Base-by-base conservation (phyloP, 2,329 filamentous ascomycete species). In the Pseudogymnoascus sp. region DNA sequence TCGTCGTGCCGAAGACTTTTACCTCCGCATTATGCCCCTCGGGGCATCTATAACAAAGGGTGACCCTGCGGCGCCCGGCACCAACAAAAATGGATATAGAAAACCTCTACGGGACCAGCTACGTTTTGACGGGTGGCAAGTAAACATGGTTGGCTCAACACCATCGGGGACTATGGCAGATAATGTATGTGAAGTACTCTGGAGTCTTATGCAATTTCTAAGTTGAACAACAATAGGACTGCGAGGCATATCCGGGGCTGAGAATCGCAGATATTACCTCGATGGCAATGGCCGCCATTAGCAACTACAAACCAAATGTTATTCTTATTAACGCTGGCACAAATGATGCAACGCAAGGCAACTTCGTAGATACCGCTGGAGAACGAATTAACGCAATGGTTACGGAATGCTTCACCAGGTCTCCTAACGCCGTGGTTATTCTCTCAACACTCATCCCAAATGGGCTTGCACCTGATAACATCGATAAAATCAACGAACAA, bases 141-240 rank as follows among this genome's bases (percentile, higher is more conserved):
- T 70, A 54, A 65, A 70, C 39, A 70, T 70, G 67, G 68, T 70
- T 25, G 68, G 68, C n/a, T 65, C 41, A 41, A 61, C 61, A 58
- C 37, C 37, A 4, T 39, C 62, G 22, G 68, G 68, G 3, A 54
- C 39, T 25, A 69, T 70, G 67, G 47, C 18, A 9, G 69, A 71
- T 50, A 68, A 70, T 58, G 70, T 69, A 60, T 20, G 66, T 60
- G 22, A 12, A 30, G 7, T 4, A 37, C 25, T 57, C 62, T n/a
- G 62, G 62, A 58, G 47, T n/a, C n/a, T n/a, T n/a, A n/a, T n/a
- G n/a, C n/a, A n/a, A n/a, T n/a, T n/a, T n/a, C n/a, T n/a, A n/a
- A n/a, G n/a, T n/a, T n/a, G n/a, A n/a, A n/a, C n/a, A n/a, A n/a
- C n/a, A n/a, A n/a, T n/a, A n/a, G n/a, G n/a, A n/a, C n/a, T n/a